These are phyloP conservation scores for Rhipidocladum racemiflorum DNA, from an alignment of 176 grass and related monocot species.

Conservation along the genomic window DNA sequence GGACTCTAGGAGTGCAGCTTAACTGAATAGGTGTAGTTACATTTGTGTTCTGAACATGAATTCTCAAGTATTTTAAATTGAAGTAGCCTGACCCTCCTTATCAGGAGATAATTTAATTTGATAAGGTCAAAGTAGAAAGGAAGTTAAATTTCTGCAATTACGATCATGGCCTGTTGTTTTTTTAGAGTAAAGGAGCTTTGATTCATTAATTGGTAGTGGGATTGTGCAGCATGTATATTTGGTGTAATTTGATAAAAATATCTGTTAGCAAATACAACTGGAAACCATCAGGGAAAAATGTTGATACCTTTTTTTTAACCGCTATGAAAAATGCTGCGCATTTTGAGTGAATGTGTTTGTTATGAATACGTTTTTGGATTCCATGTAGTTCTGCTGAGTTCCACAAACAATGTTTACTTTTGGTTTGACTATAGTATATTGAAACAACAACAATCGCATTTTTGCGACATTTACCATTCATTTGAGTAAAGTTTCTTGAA, in stretches of 20 bases:
- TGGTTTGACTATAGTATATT: not conserved
- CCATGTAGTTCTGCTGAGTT: not conserved
- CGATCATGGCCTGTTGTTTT: not conserved
- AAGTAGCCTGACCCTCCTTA: not conserved
- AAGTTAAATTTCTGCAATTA: not conserved
- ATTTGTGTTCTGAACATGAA: not conserved
- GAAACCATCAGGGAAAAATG: not conserved
- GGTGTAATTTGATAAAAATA: not conserved
- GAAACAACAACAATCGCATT: not conserved
- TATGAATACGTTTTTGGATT: not conserved
- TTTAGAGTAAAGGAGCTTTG: not conserved
- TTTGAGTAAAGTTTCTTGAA: not conserved
- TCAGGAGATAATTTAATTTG: not conserved
- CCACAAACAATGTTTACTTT: not conserved
- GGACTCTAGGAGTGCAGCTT: not conserved
- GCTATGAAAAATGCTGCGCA: not conserved
- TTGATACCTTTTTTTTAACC: not conserved
- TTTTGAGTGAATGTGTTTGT: constrained; percentile 16
- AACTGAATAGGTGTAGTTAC: not conserved
- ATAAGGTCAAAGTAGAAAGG: not conserved
- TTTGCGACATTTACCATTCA: not conserved
- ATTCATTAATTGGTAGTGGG: not conserved
- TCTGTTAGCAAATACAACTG: no score
- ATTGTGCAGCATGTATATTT: not conserved
- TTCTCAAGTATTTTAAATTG: not conserved